Conservation (phyloP, 179 eudicot species). For the Drosera spatulata region DNA sequence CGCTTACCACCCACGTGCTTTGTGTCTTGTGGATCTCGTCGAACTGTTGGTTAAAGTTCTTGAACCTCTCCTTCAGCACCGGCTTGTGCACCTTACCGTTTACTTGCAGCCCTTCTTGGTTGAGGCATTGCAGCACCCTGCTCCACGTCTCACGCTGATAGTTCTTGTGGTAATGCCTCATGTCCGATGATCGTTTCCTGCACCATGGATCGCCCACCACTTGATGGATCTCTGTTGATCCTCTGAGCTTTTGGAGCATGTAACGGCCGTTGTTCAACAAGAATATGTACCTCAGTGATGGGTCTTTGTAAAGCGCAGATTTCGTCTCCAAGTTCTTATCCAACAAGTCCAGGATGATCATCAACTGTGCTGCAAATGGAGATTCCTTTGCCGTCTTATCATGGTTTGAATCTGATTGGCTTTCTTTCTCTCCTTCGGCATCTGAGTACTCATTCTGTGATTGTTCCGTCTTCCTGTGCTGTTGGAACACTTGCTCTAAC, state of each 20-base stretch:
- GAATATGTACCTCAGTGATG: slow-evolving; percentile 44
- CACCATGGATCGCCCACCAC: slow-evolving; percentile 52
- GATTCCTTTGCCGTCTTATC: slow-evolving; percentile 16
- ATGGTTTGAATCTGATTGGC: slow-evolving; percentile 4
- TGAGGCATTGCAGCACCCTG: slow-evolving; percentile 48
- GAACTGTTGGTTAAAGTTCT: slow-evolving; percentile 52
- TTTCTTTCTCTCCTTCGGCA: slow-evolving; percentile 11
- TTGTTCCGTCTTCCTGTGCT: too few species aligned
- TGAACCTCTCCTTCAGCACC: slow-evolving; percentile 64
- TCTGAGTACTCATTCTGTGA: slow-evolving; percentile 12
- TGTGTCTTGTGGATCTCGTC: slow-evolving; percentile 79
- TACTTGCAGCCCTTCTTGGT: slow-evolving; percentile 42
- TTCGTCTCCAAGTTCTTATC: slow-evolving; percentile 51
- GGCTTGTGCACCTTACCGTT: slow-evolving; percentile 18
- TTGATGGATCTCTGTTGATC: slow-evolving; percentile 39
- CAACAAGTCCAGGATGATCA: slow-evolving; percentile 38
- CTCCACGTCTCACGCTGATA: slow-evolving; percentile 18
- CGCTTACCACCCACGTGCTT: slow-evolving; percentile 80
- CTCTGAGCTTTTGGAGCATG: slow-evolving; percentile 31
- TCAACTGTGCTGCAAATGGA: slow-evolving; percentile 30
- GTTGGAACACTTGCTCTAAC: too few species aligned
- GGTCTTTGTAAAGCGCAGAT: slow-evolving; percentile 57
- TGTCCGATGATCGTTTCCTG: slow-evolving; percentile 46
- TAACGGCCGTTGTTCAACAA: slow-evolving; percentile 85
- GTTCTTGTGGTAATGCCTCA: slow-evolving; percentile 61